phyloP scores from a whole-genome alignment of 192 early-diverging fungal species.

The Backusella circina region DNA sequence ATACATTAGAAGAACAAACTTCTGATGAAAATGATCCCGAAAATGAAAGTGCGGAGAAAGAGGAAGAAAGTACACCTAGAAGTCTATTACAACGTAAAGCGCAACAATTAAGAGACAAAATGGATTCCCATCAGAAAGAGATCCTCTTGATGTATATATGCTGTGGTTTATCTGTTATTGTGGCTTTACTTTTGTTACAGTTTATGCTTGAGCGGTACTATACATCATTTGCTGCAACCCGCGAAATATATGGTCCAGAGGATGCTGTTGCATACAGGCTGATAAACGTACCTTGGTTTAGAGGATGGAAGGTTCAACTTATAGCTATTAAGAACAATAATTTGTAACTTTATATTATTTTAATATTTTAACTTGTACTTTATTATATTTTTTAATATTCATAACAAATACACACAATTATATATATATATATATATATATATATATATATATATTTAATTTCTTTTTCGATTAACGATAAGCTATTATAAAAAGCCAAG shows the following conservation, averaged over 20 bases:
- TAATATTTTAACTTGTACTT: not conserved
- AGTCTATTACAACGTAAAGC: not conserved
- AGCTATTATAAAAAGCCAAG: not conserved
- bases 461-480: not conserved
- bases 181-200: constrained; percentile 11
- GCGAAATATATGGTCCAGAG: not conserved
- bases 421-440: not conserved
- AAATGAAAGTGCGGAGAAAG: not conserved
- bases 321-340: constrained; percentile 11
- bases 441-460: not conserved
- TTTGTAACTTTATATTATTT: not conserved
- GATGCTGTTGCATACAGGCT: not conserved
- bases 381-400: not conserved
- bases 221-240: not conserved
- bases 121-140: not conserved
- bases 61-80: not conserved
- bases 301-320: constrained; percentile 19
- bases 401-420: no score
- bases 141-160: constrained; percentile 7
- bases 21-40: not conserved
- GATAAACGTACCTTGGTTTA: constrained; percentile 18
- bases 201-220: not conserved
- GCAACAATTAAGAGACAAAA: not conserved
- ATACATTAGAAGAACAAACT: not conserved
- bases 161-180: not conserved